These are phyloP conservation scores for carrot (Daucus carota) DNA, from an alignment of 129 eudicot species.

Conservation along the genomic window DNA sequence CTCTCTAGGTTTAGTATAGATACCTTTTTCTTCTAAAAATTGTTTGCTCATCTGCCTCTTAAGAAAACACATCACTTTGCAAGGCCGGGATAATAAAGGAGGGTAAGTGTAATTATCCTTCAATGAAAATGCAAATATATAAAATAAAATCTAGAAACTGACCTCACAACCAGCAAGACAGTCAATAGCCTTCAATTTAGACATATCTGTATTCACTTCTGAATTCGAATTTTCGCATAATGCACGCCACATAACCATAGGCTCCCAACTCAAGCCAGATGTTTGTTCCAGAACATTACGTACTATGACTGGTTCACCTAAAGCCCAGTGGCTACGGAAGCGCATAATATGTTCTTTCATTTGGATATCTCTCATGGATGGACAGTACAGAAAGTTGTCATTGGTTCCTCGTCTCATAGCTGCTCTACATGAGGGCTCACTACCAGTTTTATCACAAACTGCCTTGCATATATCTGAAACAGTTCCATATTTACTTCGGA, in stretches of 20 bases:
- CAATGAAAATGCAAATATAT: background rate
- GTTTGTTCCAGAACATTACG: slow-evolving; percentile 51
- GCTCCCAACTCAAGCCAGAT: slow-evolving; percentile 91
- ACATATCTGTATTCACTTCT: slow-evolving; percentile 37
- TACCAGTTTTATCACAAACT: slow-evolving; percentile 8
- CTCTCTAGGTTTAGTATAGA: background rate
- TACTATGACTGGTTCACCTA: slow-evolving; percentile 81
- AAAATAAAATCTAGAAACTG: slow-evolving; percentile 12
- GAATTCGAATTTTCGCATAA: slow-evolving; percentile 50
- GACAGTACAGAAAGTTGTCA: slow-evolving; percentile 62
- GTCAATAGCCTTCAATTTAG: slow-evolving; percentile 74
- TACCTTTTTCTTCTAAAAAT: background rate
- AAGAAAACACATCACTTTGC: background rate
- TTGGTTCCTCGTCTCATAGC: slow-evolving; percentile 42
- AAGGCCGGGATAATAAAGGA: background rate
- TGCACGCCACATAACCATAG: slow-evolving; percentile 95
- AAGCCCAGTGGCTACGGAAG: slow-evolving; percentile 69
- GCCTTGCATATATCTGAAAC: slow-evolving; percentile 7
- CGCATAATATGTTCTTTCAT: slow-evolving; percentile 28
- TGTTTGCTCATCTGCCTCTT: background rate
- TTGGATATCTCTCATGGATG: slow-evolving; percentile 31
- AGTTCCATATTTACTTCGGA: slow-evolving; percentile 18
- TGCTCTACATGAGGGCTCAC: slow-evolving; percentile 30
- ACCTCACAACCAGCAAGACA: slow-evolving; percentile 90
- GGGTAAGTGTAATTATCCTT: background rate